Percentiles rank a stretch among this genome's conserved stretches.
Conservation (phyloP, 2,329 filamentous ascomycete genomes). For the Penicillium janthinellum region DNA sequence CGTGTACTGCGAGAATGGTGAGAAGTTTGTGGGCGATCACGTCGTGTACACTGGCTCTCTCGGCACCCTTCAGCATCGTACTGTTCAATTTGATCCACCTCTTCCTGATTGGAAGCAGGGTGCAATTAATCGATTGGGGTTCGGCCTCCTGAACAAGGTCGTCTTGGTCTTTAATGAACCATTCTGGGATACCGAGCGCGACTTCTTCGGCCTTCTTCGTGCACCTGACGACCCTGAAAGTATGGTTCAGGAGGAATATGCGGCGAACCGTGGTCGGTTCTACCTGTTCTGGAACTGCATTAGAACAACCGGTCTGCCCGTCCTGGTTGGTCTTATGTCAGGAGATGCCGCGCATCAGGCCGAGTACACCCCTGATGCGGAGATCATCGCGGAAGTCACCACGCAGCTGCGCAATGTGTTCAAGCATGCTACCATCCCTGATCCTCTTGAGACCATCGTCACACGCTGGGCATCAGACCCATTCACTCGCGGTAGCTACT, state of each 20-base stretch:
- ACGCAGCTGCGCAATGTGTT: slow-evolving; percentile 77
- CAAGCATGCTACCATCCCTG: slow-evolving; percentile 63
- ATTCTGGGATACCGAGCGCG: slow-evolving; percentile 87
- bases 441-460: slow-evolving; percentile 81
- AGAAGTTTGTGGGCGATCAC: slow-evolving; percentile 77
- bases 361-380: slow-evolving; percentile 73
- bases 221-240: slow-evolving; percentile 70
- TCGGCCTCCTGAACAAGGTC: slow-evolving; percentile 93
- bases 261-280: slow-evolving; percentile 78
- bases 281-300: slow-evolving; percentile 98
- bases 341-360: slow-evolving; percentile 90
- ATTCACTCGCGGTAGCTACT: slow-evolving; percentile 94
- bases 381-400: slow-evolving; percentile 79
- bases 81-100: slow-evolving; percentile 81
- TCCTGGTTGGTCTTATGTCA: slow-evolving; percentile 90
- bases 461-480: slow-evolving; percentile 90
- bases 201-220: slow-evolving; percentile 87
- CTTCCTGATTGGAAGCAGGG: slow-evolving; percentile 84
- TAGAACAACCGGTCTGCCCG: slow-evolving; percentile 83
- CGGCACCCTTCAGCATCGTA: slow-evolving; percentile 81
- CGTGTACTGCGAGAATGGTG: slow-evolving; percentile 77
- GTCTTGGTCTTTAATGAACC: slow-evolving; percentile 83
- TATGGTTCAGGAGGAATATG: slow-evolving; percentile 77
- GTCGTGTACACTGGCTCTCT: slow-evolving; percentile 90
- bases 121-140: slow-evolving; percentile 81